A percentile compares a stretch with the other conserved stretches of the same genome.
These are phyloP conservation scores for Talaromyces marneffei DNA, from an alignment of 2,329 filamentous ascomycete species.

Conservation along the genomic window DNA sequence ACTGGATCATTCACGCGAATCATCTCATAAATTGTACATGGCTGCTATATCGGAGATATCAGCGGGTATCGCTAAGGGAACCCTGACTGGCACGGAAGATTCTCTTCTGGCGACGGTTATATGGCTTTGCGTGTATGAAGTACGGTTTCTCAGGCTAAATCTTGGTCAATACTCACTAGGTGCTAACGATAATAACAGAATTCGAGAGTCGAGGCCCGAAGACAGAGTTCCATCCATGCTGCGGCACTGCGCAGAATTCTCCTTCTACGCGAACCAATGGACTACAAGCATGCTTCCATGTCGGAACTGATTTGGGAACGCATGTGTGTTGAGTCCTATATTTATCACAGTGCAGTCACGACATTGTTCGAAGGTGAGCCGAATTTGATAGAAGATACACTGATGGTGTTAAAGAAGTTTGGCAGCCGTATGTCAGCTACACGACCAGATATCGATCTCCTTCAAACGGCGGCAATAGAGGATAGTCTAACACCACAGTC, in stretches of 20 bases:
- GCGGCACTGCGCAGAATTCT: slow-evolving; percentile 7
- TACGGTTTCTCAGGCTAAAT: neutral
- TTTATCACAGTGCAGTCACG: slow-evolving; percentile 12
- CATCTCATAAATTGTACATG: slow-evolving; percentile 4
- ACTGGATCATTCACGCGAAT: neutral
- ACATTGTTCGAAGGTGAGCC: slow-evolving; percentile 6
- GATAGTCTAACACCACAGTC: neutral
- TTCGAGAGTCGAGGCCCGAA: neutral
- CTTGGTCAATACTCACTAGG: neutral
- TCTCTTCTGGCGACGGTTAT: slow-evolving; percentile 8
- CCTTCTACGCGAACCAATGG: slow-evolving; percentile 8
- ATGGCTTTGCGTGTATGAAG: slow-evolving; percentile 13
- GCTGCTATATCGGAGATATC: slow-evolving; percentile 9
- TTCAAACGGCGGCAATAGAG: neutral
- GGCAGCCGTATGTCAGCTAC: neutral
- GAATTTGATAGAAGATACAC: slow-evolving; percentile 8
- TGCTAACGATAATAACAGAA: neutral
- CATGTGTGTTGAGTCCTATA: slow-evolving; percentile 14
- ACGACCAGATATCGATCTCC: neutral
- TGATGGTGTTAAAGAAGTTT: slow-evolving; percentile 8
- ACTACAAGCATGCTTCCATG: neutral
- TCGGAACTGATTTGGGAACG: slow-evolving; percentile 11
- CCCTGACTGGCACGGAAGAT: slow-evolving; percentile 8
- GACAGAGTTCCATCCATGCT: slow-evolving; percentile 9
- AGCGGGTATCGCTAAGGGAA: neutral